Evolutionary conservation across 306 rosid species (phyloP), one percentile per base, ranked within the genome.

Genomic region (Gastrolobium villosum): DNA sequence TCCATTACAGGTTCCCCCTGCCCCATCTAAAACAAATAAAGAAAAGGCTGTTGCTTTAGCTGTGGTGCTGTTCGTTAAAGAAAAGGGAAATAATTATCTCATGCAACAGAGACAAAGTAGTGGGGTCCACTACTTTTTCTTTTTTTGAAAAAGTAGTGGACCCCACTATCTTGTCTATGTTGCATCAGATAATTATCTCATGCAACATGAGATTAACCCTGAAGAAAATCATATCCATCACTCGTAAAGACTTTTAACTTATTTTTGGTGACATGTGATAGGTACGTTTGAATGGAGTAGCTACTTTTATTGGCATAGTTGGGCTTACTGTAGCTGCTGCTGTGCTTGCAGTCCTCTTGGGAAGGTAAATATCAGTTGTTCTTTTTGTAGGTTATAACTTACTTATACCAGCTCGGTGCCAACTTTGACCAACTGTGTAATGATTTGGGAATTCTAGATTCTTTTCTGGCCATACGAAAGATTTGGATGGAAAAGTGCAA

Each of bases 221-320:
- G n/a, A n/a, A n/a, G n/a, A 20, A 20, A 20, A 20, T 20, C 26
- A 20, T 20, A 20, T 20, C 26, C 26, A 1, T 20, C 26, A 20
- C 26, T 20, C 26, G 26, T 20, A 20, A 20, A 20, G 26, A 20
- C 26, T 20, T 20, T 20, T 5, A 13, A 5, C 45, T 77, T 82
- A 14, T 49, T 84, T 79, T 74, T 70, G 66, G 61, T 85, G 81
- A 74, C 28, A 6, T 84, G 59, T 81, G 68, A 82, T 82, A 95
- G 99, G 99, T 95, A 43, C 98, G 98, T 52, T 88, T 95, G 93
- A 95, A 95, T 84, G 99, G 99, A 75, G 96, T 95, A 65, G 98
- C 99, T 61, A 95, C 99, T 82, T 93, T 95, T 83, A 89, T 95
- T 35, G 98, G 98, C 82, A 80, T 93, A 57, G 99, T 91, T 86